These are phyloP conservation scores for Epichloe baconii DNA, from an alignment of 2,329 filamentous ascomycete genomes.

Conservation along the genomic window DNA sequence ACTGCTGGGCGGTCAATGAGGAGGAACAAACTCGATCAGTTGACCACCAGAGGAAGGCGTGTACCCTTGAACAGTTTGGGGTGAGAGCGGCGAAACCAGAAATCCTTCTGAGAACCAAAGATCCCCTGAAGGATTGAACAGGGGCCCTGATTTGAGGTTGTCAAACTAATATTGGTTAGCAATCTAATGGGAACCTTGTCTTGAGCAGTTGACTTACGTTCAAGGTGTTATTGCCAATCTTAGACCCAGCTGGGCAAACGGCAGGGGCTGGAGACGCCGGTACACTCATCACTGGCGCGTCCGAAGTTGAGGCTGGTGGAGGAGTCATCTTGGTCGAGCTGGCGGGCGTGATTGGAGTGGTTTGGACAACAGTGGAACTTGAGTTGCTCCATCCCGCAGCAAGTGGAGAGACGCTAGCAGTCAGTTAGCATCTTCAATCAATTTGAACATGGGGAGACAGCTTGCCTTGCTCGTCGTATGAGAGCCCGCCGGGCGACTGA, in stretches of 20 bases:
- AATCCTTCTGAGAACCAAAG: slow-evolving; percentile 31
- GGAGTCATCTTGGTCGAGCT: background rate
- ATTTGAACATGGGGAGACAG: slow-evolving; percentile 6
- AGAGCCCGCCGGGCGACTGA: slow-evolving; percentile 12
- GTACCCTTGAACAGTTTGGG: slow-evolving; percentile 20
- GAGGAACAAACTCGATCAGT: slow-evolving; percentile 27
- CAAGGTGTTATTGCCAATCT: slow-evolving; percentile 25
- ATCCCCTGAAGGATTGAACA: slow-evolving; percentile 27
- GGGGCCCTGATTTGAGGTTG: slow-evolving; percentile 20
- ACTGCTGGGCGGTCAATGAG: slow-evolving; percentile 16
- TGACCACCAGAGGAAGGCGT: slow-evolving; percentile 26
- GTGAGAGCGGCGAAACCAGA: slow-evolving; percentile 22
- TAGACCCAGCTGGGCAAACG: slow-evolving; percentile 17
- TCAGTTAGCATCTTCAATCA: background rate
- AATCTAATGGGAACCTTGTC: background rate
- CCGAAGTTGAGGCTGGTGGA: background rate
- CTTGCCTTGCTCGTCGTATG: slow-evolving; percentile 19
- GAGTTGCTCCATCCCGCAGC: slow-evolving; percentile 19
- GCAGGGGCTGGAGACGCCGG: slow-evolving; percentile 8
- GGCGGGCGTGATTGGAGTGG: background rate
- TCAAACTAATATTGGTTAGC: slow-evolving; percentile 23
- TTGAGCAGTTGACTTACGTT: slow-evolving; percentile 18
- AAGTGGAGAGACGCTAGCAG: slow-evolving; percentile 9
- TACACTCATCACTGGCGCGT: slow-evolving; percentile 1
- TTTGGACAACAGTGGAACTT: slow-evolving; percentile 8